These are phyloP conservation scores for Erythrophleum fordii DNA, from an alignment of 306 rosid genomes.

Conservation along the genomic window DNA sequence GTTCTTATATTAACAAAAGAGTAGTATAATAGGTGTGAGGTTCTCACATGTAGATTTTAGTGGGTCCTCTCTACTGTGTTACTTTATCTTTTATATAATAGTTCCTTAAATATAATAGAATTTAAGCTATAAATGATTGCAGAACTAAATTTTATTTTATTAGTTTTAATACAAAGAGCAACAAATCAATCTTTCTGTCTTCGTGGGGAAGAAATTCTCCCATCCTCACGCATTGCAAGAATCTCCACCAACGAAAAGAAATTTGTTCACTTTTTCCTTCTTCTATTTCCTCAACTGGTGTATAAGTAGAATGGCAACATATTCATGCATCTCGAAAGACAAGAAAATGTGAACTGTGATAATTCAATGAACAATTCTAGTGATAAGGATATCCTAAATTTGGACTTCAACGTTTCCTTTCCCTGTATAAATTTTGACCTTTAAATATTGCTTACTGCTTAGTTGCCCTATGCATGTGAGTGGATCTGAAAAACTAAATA, in stretches of 20 bases:
- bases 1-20: too few relatives aligned
- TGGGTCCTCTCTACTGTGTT: too few relatives aligned
- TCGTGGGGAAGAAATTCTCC: too few relatives aligned
- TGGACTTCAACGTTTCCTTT: not conserved
- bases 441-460: not conserved
- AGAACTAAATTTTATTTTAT: too few relatives aligned
- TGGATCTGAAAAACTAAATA: conserved; percentile 9
- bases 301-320: not conserved
- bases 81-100: too few relatives aligned
- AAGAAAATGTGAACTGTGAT: not conserved
- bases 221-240: too few relatives aligned
- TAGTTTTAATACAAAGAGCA: not conserved
- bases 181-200: not conserved
- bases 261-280: not conserved
- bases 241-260: too few relatives aligned
- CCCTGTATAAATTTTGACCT: not conserved
- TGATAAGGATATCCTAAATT: not conserved
- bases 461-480: not conserved
- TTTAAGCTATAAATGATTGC: too few relatives aligned
- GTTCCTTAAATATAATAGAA: too few relatives aligned
- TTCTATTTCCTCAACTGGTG: not conserved
- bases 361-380: not conserved
- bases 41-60: too few relatives aligned
- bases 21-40: too few relatives aligned
- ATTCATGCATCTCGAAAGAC: not conserved